Evolutionary conservation across 2,329 filamentous ascomycete genomes (phyloP), one percentile per base, ranked within the genome.

Genomic region (Nothopassalora personata): DNA sequence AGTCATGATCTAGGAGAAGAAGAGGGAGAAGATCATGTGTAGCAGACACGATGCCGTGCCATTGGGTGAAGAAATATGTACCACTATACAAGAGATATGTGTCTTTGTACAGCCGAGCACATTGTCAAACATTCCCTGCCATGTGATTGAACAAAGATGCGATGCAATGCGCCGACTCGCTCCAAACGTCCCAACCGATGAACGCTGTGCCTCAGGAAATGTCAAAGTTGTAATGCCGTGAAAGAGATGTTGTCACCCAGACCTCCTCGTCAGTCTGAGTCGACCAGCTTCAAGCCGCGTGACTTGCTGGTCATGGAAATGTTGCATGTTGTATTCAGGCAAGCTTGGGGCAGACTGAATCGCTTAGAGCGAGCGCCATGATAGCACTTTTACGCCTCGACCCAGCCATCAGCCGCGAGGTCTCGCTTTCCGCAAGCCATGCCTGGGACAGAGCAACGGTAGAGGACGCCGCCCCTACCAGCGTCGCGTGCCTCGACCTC

Each of bases 401-500:
- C 36, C 36, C 36, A 39, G 15, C 36, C 39, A 8, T 48, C 57
- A 73, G n/a, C 71, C 56, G 65, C 66, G 69, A 73, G 34, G 70
- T 72, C 54, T 65, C 75, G 19, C 68, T 79, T 46, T 74, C 70
- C 75, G 74, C 80, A 81, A 27, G 72, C 63, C 64, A 76, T 70
- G 34, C 78, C 77, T 30, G 70, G 70, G 45, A 71, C 67, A 62
- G 72, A 63, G 67, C 79, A 79, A 64, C 71, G 72, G 5, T 69
- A 57, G 59, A 70, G 60, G 43, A 28, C 9, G n/a, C 47, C 47
- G 47, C 10, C 23, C 47, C 28, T 49, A 3, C n/a, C 18, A 28
- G 54, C 54, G 27, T 50, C 43, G 9, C 27, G 45, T n/a, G 30
- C 28, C 18, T 34, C 33, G 33, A 51, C 46, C n/a, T 52, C n/a